phyloP scores from a whole-genome alignment of 2,329 filamentous ascomycete genomes.

The Xylariaceae sp. region DNA sequence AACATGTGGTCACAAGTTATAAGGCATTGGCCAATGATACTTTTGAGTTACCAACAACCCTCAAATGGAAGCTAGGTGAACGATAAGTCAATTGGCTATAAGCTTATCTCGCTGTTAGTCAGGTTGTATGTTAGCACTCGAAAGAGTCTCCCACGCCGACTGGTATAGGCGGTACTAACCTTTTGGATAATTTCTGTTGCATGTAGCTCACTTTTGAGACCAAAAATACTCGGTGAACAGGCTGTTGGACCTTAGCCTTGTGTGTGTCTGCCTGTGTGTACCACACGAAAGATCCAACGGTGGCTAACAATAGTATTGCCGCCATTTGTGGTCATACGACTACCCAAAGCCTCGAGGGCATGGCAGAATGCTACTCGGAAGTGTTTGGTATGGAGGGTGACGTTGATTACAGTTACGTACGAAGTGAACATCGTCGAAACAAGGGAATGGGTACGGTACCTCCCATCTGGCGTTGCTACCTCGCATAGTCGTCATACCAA shows the following conservation, averaged over 20 bases:
- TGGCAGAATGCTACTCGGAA: not conserved
- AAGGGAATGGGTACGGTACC: no score
- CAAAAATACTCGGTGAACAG: not conserved
- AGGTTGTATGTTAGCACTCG: not conserved
- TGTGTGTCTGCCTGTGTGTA: not conserved
- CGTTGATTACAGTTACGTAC: no score
- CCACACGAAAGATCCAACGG: not conserved
- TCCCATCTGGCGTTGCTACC: no score
- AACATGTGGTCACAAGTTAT: not conserved
- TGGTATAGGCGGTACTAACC: not conserved
- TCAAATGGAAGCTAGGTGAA: not conserved
- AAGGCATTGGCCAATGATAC: slow-evolving; percentile 2
- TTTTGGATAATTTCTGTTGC: not conserved
- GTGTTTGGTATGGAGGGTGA: not conserved
- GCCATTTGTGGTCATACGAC: not conserved
- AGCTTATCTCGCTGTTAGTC: not conserved
- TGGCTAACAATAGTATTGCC: not conserved
- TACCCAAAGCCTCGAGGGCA: not conserved
- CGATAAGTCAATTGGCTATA: slow-evolving; percentile 7
- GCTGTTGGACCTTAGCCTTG: not conserved
- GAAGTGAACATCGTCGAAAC: no score
- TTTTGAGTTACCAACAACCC: not conserved
- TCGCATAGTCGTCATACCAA: no score
- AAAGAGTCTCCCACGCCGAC: slow-evolving; percentile 1
- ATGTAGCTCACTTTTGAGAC: not conserved